A percentile compares a stretch with the other conserved stretches of the same genome.
These are phyloP conservation scores for Barnettozyma sucrosica DNA, from an alignment of 805 yeast species.

Conservation along the genomic window DNA sequence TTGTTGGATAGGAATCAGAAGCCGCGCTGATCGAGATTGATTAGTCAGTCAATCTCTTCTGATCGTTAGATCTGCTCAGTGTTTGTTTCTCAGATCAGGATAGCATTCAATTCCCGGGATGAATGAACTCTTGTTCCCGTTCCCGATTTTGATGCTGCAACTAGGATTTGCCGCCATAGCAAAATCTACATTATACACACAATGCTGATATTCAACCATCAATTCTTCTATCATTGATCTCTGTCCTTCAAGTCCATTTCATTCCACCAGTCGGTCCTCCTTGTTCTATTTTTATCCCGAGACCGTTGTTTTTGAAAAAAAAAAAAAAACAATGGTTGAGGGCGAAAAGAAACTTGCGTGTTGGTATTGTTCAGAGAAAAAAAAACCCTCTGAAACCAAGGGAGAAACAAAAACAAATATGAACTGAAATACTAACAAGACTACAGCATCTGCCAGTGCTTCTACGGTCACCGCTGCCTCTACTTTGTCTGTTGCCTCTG, in stretches of 20 bases:
- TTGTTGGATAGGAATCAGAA: neutral
- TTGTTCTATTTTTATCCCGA: constrained; percentile 11
- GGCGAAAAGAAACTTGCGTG: too few relatives aligned
- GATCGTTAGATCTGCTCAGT: neutral
- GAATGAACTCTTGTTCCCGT: too few relatives aligned
- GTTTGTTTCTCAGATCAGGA: too few relatives aligned
- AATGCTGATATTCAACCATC: too few relatives aligned
- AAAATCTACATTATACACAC: too few relatives aligned
- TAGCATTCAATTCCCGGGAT: too few relatives aligned
- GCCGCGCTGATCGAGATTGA: neutral
- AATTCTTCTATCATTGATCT: too few relatives aligned
- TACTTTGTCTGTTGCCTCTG: constrained; percentile 42
- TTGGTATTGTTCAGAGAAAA: neutral
- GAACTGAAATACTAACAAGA: neutral
- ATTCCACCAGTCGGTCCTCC: neutral
- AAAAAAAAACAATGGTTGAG: neutral
- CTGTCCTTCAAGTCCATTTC: too few relatives aligned
- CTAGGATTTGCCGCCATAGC: too few relatives aligned
- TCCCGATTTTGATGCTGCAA: too few relatives aligned
- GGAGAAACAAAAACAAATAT: neutral
- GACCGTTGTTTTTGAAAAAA: neutral
- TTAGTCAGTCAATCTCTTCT: too few relatives aligned
- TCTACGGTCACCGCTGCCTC: constrained; percentile 48
- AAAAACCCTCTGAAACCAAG: neutral
- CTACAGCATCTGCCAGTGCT: constrained; percentile 13